Evolutionary conservation across 2,329 filamentous ascomycete species (phyloP).

Genomic region (Sporothrix euskadiensis): DNA sequence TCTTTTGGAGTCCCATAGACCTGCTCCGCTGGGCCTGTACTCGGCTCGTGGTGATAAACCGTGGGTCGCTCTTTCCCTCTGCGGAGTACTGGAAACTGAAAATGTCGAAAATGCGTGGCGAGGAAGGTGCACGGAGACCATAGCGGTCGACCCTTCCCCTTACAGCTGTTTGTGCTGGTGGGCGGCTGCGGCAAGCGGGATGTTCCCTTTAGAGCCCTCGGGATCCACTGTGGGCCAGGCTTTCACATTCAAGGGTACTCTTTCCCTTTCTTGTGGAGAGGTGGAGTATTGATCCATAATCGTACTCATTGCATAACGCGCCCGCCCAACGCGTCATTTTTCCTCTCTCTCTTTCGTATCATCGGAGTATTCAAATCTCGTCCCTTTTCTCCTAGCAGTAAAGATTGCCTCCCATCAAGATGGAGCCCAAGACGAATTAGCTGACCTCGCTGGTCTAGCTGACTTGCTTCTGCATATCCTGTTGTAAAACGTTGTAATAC

Average conservation of each 20-base stretch:
- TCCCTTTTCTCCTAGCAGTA: background rate
- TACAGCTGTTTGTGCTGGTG: background rate
- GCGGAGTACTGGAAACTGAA: background rate
- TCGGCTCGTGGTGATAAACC: background rate
- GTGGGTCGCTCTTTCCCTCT: background rate
- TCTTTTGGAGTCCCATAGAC: background rate
- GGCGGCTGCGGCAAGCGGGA: constrained; percentile 17
- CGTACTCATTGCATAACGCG: background rate
- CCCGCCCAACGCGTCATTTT: constrained; percentile 3
- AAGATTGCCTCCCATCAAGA: background rate
- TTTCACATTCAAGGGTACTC: background rate
- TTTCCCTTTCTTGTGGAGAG: background rate
- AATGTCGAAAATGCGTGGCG: background rate
- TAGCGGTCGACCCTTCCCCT: background rate
- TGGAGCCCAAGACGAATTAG: background rate
- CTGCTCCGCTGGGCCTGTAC: background rate
- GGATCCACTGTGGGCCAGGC: background rate
- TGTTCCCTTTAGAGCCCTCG: background rate
- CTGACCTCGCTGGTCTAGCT: background rate
- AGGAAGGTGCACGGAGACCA: background rate
- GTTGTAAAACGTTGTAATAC: background rate
- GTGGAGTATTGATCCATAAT: background rate
- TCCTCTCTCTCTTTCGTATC: background rate
- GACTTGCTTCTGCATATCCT: background rate
- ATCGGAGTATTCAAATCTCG: background rate